phyloP scores from a whole-genome alignment of 768 basidiomycete genomes.

The Rhodotorula taiwanensis region DNA sequence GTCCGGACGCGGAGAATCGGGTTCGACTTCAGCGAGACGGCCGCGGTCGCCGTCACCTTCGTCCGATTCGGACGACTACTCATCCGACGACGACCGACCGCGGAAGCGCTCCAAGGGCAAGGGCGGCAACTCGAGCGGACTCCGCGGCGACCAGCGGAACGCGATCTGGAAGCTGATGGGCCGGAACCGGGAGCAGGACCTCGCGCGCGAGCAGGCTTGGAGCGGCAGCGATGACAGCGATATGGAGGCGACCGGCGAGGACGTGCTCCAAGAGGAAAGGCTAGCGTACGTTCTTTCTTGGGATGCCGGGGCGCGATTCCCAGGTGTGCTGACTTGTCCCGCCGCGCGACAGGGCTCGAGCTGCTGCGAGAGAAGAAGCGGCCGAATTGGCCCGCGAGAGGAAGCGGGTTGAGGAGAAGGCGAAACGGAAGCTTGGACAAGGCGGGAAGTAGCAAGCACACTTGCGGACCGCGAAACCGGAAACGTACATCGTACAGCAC shows the following conservation, averaged over 20 bases:
- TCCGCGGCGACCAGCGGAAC: slow-evolving; percentile 2
- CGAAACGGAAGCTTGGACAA: slow-evolving; percentile 7
- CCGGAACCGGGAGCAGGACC: slow-evolving; percentile 10
- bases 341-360: slow-evolving; percentile 7
- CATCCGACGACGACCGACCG: not conserved
- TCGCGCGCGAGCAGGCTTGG: slow-evolving; percentile 3
- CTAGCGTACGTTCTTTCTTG: slow-evolving; percentile 23
- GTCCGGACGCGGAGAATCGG: not conserved
- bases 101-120: not conserved
- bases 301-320: not conserved
- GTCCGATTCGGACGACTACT: not conserved
- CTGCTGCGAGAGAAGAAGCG: slow-evolving; percentile 26
- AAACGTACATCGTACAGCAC: not conserved
- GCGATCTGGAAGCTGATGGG: slow-evolving; percentile 21
- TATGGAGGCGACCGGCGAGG: slow-evolving; percentile 38
- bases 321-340: not conserved
- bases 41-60: slow-evolving; percentile 3
- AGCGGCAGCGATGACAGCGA: slow-evolving; percentile 32
- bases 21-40: not conserved
- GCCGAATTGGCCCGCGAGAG: slow-evolving; percentile 22
- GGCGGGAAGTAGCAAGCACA: not conserved
- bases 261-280: slow-evolving; percentile 31
- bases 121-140: not conserved
- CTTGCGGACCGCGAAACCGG: not conserved
- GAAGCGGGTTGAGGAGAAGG: slow-evolving; percentile 14